Percentiles rank a stretch among this genome's conserved stretches.
Evolutionary conservation across 2,329 filamentous ascomycete genomes (phyloP).

Genomic region (Clarireedia sp.): DNA sequence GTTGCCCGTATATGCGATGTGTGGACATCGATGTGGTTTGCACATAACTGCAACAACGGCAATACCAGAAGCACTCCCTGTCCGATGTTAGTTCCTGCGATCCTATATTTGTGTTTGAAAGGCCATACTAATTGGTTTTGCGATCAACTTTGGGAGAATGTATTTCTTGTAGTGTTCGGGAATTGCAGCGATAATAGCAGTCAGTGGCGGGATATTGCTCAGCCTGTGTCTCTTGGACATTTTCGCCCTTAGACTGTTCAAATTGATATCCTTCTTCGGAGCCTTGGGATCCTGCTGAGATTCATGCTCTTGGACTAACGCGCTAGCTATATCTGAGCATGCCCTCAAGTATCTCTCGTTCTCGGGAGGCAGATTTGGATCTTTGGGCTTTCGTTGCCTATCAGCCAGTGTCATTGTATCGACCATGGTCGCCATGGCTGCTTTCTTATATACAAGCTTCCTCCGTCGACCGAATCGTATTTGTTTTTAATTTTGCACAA

Average conservation of each 20-base stretch:
- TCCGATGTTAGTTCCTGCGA: constrained; percentile 10
- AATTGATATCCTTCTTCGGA: constrained; percentile 78
- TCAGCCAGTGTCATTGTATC: constrained; percentile 49
- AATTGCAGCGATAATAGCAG: constrained; percentile 94
- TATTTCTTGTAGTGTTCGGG: constrained; percentile 99
- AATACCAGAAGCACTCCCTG: constrained; percentile 89
- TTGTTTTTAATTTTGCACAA: too few species aligned
- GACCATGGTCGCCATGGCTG: constrained; percentile 50
- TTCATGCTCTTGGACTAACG: constrained; percentile 91
- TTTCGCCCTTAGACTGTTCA: constrained; percentile 80
- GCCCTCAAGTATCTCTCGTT: constrained; percentile 91
- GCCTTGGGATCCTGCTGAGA: constrained; percentile 64
- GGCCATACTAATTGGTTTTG: constrained; percentile 79
- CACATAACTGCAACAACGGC: constrained; percentile 99
- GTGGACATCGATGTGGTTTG: constrained; percentile 94
- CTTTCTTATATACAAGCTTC: neutral
- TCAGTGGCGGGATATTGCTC: constrained; percentile 80
- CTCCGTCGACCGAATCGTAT: too few species aligned
- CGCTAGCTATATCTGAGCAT: constrained; percentile 91
- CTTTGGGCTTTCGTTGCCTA: constrained; percentile 53
- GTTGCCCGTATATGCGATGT: constrained; percentile 97
- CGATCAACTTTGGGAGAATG: constrained; percentile 89
- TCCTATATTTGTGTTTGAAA: constrained; percentile 2
- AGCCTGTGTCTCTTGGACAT: constrained; percentile 90
- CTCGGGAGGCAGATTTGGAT: constrained; percentile 72